phyloP scores from a whole-genome alignment of 2,329 filamentous ascomycete species.

The Exutisphaerella laricina region DNA sequence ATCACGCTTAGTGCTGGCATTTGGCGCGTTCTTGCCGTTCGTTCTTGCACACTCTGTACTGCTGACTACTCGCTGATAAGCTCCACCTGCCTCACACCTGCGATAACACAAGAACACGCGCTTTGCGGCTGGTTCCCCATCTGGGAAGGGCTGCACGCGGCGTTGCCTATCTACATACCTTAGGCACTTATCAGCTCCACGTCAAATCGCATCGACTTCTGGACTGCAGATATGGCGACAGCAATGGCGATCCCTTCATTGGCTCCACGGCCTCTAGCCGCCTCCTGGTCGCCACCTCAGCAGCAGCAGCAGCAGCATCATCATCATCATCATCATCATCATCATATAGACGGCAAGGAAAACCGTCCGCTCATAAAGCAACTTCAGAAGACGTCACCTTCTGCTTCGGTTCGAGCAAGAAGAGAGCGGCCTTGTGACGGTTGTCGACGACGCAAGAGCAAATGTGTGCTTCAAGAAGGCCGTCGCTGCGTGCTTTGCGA shows the following conservation, averaged over 20 bases:
- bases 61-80: slow-evolving; percentile 21
- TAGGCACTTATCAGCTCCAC: slow-evolving; percentile 14
- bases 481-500: slow-evolving; percentile 69
- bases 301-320: too few species aligned
- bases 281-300: slow-evolving; percentile 40
- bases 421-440: slow-evolving; percentile 57
- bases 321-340: slow-evolving; percentile 2
- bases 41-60: slow-evolving; percentile 5
- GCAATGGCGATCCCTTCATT: slow-evolving; percentile 45
- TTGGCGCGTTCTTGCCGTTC: slow-evolving; percentile 9
- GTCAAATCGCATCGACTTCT: slow-evolving; percentile 14
- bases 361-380: slow-evolving; percentile 35
- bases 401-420: slow-evolving; percentile 23
- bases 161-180: slow-evolving; percentile 16
- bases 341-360: slow-evolving; percentile 40
- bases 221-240: slow-evolving; percentile 39
- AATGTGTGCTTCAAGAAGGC: slow-evolving; percentile 73
- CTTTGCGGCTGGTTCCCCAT: slow-evolving; percentile 11
- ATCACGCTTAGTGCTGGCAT: slow-evolving; percentile 21
- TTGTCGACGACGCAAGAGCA: slow-evolving; percentile 66
- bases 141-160: slow-evolving; percentile 11
- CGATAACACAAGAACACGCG: slow-evolving; percentile 16
- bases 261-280: slow-evolving; percentile 42
- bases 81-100: slow-evolving; percentile 3
- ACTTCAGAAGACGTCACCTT: slow-evolving; percentile 25